These are phyloP conservation scores for Reutealis trisperma DNA, from an alignment of 345 rosid genomes.

Conservation along the genomic window DNA sequence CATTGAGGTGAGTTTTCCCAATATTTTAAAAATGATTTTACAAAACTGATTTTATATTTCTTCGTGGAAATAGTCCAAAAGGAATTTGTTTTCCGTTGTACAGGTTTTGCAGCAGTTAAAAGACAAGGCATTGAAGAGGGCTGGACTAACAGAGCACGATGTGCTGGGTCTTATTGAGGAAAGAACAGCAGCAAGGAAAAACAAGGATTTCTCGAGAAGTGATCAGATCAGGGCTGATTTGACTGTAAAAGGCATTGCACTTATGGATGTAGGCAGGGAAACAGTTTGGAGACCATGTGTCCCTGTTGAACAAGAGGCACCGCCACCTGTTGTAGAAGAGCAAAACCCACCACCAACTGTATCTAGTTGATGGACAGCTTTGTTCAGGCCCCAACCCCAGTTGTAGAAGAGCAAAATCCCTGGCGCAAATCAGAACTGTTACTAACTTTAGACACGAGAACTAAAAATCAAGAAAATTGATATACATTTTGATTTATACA, in stretches of 20 bases:
- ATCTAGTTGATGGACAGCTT: conserved; percentile 2
- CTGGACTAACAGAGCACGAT: conserved; percentile 57
- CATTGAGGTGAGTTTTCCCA: conserved; percentile 43
- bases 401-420: not conserved
- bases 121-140: conserved; percentile 66
- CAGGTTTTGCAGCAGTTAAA: conserved; percentile 66
- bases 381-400: not conserved
- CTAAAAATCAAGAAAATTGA: not conserved
- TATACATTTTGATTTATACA: not conserved
- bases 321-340: not conserved
- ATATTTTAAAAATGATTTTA: not conserved
- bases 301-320: conserved; percentile 28
- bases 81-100: not conserved
- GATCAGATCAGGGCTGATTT: conserved; percentile 75
- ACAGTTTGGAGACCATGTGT: conserved; percentile 86
- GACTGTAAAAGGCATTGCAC: conserved; percentile 63
- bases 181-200: conserved; percentile 56
- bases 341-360: not conserved
- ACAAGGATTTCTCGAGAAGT: conserved; percentile 65
- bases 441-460: not conserved
- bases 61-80: not conserved
- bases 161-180: conserved; percentile 53
- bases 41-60: not conserved
- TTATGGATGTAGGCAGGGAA: conserved; percentile 78
- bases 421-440: not conserved